phyloP scores from a whole-genome alignment of 2,329 filamentous ascomycete genomes.

The Penicillium sp. region DNA sequence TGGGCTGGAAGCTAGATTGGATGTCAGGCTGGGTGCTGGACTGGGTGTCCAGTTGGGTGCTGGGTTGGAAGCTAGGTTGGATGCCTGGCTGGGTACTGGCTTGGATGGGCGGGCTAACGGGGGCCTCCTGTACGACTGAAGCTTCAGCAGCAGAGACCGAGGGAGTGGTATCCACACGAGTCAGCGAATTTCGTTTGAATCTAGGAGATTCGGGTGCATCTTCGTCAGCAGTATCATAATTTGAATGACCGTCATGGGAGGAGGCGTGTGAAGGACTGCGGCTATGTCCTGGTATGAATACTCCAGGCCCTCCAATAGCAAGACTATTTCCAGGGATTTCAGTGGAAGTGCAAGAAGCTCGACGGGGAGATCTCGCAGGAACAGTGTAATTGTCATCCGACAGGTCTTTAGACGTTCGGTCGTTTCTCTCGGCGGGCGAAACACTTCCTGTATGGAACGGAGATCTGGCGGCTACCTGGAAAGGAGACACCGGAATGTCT shows the following conservation, averaged over 20 bases:
- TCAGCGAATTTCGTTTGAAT: background rate
- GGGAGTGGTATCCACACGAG: background rate
- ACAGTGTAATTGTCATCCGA: background rate
- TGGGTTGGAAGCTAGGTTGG: background rate
- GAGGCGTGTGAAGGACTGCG: slow-evolving; percentile 15
- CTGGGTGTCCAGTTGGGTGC: too few relatives aligned
- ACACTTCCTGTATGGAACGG: slow-evolving; percentile 8
- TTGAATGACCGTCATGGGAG: slow-evolving; percentile 25
- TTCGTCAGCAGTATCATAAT: slow-evolving; percentile 37
- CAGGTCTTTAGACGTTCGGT: slow-evolving; percentile 1
- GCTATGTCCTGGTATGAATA: slow-evolving; percentile 6
- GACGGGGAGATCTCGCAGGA: slow-evolving; percentile 2
- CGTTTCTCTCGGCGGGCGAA: background rate
- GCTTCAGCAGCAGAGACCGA: background rate
- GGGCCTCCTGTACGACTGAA: background rate
- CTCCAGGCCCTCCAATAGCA: background rate
- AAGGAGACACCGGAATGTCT: background rate
- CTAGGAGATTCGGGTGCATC: slow-evolving; percentile 16
- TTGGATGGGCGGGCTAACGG: background rate
- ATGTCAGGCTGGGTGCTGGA: background rate
- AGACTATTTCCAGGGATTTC: background rate
- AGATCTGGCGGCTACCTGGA: slow-evolving; percentile 2
- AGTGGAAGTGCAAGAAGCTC: background rate
- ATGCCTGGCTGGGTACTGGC: background rate
- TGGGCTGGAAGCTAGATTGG: background rate